A percentile compares a stretch with the other conserved stretches of the same genome.
Evolutionary conservation across 1,139 yeast genomes (phyloP).

Genomic region (Candida sp.): DNA sequence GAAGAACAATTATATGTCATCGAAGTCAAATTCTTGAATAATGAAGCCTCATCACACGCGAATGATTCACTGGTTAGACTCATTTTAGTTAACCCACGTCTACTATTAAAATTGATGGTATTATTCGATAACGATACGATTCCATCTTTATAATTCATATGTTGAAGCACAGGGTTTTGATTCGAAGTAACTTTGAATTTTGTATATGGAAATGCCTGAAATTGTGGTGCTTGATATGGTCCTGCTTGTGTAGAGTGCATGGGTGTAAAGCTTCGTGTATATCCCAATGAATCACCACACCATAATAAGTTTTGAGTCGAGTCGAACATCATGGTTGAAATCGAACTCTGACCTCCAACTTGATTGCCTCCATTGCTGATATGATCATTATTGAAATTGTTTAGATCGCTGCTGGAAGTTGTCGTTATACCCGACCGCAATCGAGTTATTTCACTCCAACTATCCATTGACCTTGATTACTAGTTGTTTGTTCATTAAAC

Average conservation of each 20-base stretch:
- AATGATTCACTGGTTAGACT: slow-evolving; percentile 25
- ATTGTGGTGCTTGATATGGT: slow-evolving; percentile 12
- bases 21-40: slow-evolving; percentile 26
- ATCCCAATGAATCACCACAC: slow-evolving; percentile 69
- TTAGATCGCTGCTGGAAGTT: slow-evolving; percentile 2
- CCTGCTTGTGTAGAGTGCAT: slow-evolving; percentile 30
- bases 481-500: too few species aligned
- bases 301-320: slow-evolving; percentile 70
- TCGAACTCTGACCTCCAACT: neutral
- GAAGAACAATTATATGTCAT: slow-evolving; percentile 36
- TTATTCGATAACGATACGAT: slow-evolving; percentile 53
- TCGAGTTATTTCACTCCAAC: slow-evolving; percentile 34
- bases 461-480: slow-evolving; percentile 30
- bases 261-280: slow-evolving; percentile 28
- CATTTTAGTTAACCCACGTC: slow-evolving; percentile 52
- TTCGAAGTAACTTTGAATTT: slow-evolving; percentile 45
- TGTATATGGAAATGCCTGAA: slow-evolving; percentile 43
- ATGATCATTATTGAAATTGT: slow-evolving; percentile 3
- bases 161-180: slow-evolving; percentile 42
- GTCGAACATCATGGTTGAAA: slow-evolving; percentile 58
- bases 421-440: slow-evolving; percentile 7
- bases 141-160: slow-evolving; percentile 55
- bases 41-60: slow-evolving; percentile 26
- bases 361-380: neutral
- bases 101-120: slow-evolving; percentile 51